Base-by-base conservation (phyloP, 139 green algal genomes). In the Pedinophyceae sp. region DNA sequence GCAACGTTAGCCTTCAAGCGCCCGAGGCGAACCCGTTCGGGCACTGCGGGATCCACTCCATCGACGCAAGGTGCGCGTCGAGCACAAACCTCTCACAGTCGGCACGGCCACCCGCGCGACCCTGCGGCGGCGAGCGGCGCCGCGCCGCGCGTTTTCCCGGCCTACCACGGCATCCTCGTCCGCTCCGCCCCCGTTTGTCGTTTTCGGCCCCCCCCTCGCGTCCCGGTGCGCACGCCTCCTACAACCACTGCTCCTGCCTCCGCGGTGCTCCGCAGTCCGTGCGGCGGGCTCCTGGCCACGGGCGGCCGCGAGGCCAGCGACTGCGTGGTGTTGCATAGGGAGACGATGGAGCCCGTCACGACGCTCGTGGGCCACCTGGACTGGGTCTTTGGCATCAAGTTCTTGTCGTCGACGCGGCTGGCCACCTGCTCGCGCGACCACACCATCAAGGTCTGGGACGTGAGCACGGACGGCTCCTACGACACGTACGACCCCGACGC, bases 311-410 rank as follows among this genome's bases (percentile, higher is more conserved):
- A 84, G 46, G 62, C 68, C 19, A 20, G 30, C 0, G 67, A 79
- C 41, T 62, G 45, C 52, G 53, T 56, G 26, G 62, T 80, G 38
- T 48, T 68, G n/a, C 43, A n/a, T n/a, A 15, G 4, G 5, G 43
- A 27, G 18, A 50, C 22, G 7, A n/a, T 24, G 25, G 26, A 13
- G 25, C 51, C 59, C 47, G 19, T 24, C 23, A 20, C 24, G 16
- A 50, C 30, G 10, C 27, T 76, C 4, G 25, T 55, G 62, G 79
- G 73, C 3, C 79, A 87, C 55, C 23, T 39, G 29, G 79, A 87
- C 60, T 87, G 79, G 78, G 46, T 87, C 24, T 87, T 87, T 74
- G 79, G 70, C 10, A 7, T 66, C 2, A 59, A 67, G 2, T 87
- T 78, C 78, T 24, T 87, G 2, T 72, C 56, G 16, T 75, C 79